A percentile compares a stretch with the other conserved stretches of the same genome.
Evolutionary conservation across 148 eudicot genomes (phyloP).

Genomic region (Chenopodium suecicum): DNA sequence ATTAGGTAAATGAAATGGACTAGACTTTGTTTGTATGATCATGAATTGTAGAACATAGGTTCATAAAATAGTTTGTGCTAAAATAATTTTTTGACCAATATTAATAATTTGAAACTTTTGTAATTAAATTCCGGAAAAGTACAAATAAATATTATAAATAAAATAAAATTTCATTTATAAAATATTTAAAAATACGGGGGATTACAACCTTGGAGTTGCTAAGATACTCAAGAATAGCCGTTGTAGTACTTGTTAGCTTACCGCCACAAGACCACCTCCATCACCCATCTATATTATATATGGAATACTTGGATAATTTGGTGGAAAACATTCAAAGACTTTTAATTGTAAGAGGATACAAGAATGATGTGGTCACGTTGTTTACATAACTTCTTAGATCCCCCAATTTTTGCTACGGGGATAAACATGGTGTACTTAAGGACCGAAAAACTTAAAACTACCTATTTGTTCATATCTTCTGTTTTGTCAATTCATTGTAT

Average conservation of each 20-base stretch:
- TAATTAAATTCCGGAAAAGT: no score
- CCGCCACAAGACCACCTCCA: constrained; percentile 74
- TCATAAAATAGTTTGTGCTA: no score
- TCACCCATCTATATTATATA: constrained; percentile 86
- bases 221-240: constrained; percentile 90
- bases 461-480: constrained; percentile 17
- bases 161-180: no score
- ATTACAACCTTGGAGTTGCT: constrained; percentile 47
- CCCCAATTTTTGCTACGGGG: neutral
- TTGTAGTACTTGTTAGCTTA: constrained; percentile 87
- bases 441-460: neutral
- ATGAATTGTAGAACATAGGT: no score
- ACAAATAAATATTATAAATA: no score
- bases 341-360: constrained; percentile 85
- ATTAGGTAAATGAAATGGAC: no score
- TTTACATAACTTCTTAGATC: constrained; percentile 54
- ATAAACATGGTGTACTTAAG: constrained; percentile 4
- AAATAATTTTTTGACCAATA: no score
- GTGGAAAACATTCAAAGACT: constrained; percentile 97
- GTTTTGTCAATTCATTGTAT: constrained; percentile 18
- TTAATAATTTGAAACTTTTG: no score
- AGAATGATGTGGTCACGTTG: constrained; percentile 90
- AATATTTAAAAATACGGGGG: no score
- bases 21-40: no score
- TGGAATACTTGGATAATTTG: constrained; percentile 97